These are phyloP conservation scores for Pythium scleroteichum DNA, from an alignment of 352 stramenopile genomes.

Conservation along the genomic window DNA sequence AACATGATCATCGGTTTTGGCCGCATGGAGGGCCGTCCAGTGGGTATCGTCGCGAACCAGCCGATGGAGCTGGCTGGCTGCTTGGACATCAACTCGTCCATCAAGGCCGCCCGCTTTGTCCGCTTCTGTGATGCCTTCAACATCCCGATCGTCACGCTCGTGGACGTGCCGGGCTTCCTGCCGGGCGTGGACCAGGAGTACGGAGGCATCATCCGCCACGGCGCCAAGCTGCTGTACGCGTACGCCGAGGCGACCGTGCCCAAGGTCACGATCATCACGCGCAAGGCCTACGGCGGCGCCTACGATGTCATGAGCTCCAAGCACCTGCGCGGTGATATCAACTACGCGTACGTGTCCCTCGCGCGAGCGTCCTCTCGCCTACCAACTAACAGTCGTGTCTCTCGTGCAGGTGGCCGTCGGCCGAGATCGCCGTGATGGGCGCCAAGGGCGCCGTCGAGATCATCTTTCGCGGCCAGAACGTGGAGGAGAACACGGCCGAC, in stretches of 20 bases:
- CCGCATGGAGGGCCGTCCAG: constrained; percentile 95
- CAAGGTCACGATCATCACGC: constrained; percentile 99
- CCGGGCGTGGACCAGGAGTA: constrained; percentile 94
- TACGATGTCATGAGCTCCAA: constrained; percentile 99
- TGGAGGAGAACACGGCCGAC: constrained; percentile 95
- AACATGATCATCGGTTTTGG: constrained; percentile 98
- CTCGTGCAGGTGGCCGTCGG: constrained; percentile 59
- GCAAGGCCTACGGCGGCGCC: constrained; percentile 98
- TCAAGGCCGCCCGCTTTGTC: constrained; percentile 98
- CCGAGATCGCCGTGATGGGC: constrained; percentile 91
- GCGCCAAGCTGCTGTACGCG: constrained; percentile 97
- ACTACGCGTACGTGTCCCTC: constrained; percentile 95
- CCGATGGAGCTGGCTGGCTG: constrained; percentile 96
- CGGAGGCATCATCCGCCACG: constrained; percentile 95
- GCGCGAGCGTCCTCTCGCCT: too few relatives aligned
- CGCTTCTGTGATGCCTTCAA: constrained; percentile 98
- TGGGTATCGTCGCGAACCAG: constrained; percentile 98
- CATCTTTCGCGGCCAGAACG: constrained; percentile 96
- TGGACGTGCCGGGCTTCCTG: constrained; percentile 98
- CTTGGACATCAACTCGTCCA: constrained; percentile 96
- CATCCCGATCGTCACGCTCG: constrained; percentile 98
- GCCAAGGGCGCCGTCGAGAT: constrained; percentile 97
- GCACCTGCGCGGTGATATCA: constrained; percentile 96
- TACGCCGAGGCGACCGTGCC: constrained; percentile 97
- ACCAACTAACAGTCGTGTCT: too few relatives aligned